Percentiles rank a stretch among this genome's conserved stretches.
phyloP scores from a whole-genome alignment of 2,329 filamentous ascomycete species.

The Teratosphaeria destructans region DNA sequence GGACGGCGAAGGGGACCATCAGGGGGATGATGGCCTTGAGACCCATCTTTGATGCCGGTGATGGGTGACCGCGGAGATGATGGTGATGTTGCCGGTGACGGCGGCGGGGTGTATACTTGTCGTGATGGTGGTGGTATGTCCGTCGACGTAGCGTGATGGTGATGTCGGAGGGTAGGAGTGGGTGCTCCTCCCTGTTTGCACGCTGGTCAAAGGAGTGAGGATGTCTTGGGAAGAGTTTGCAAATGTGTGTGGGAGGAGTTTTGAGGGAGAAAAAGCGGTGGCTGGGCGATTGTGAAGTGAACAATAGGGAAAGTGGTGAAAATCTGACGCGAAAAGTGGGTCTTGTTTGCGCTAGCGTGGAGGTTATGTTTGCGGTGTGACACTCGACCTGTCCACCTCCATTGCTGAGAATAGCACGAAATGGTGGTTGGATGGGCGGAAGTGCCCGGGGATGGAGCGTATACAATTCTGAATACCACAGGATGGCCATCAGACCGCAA shows the following conservation, averaged over 20 bases:
- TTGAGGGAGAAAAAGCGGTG: neutral
- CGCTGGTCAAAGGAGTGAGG: neutral
- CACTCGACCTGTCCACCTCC: neutral
- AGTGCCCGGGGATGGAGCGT: too few relatives aligned
- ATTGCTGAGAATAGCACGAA: neutral
- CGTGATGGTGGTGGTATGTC: too few relatives aligned
- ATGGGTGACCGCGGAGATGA: neutral
- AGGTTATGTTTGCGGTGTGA: neutral
- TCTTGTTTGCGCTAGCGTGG: neutral
- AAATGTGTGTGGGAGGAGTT: neutral
- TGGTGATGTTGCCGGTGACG: neutral
- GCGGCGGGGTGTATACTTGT: too few relatives aligned
- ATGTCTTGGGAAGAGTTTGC: neutral
- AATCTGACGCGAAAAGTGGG: neutral
- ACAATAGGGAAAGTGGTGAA: neutral
- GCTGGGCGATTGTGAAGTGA: neutral
- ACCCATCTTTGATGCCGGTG: neutral
- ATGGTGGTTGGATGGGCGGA: neutral
- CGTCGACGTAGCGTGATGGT: too few relatives aligned
- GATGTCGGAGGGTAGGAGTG: too few relatives aligned
- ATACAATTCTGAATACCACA: too few relatives aligned
- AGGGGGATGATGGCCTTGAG: neutral
- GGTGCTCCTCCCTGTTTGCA: too few relatives aligned
- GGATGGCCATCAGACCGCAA: too few relatives aligned
- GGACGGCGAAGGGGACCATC: neutral